Base-by-base conservation (phyloP, 495 filamentous ascomycete species). In the Lichina pygmaea region DNA sequence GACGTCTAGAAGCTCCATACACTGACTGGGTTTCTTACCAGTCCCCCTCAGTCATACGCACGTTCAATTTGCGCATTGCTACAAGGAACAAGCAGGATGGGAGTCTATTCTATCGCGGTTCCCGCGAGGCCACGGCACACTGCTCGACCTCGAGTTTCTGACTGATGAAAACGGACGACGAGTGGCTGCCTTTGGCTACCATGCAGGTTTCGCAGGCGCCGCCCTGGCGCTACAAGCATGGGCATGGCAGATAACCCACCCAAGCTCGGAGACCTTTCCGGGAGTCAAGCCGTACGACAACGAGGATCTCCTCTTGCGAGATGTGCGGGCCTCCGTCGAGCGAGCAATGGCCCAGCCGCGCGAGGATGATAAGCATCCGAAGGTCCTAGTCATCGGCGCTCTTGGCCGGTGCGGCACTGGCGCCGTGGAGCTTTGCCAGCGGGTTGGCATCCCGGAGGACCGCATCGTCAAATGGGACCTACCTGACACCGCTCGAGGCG, bases 61-160 rank as follows among this genome's bases (percentile, higher is more conserved):
- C 58, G 71, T 97, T 49, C 78, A 84, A 50, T 93, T 93, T 53
- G 81, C 56, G 7, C 68, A 73, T 55, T 81, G 71, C 62, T 92
- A 84, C 65, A 93, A 93, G 68, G 62, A 77, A 52, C 89, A 95
- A 61, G 73, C 63, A 42, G 81, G 80, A 17, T 94, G 85, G 86
- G 75, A 81, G 50, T 66, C 71, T 9, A 78, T 84, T 16, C 72
- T 97, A 11, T 68, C 73, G 45, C 68, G 86, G 41, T 95, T 86
- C 63, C 69, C 78, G 7, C 68, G 76, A 32, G 89, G 86, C 33
- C 78, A 76, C 41, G 86, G 86, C 43, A 79, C 71, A 8, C 72
- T 97, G 24, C 69, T 85, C 41, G 86, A 97, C 52, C 67, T 97
- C 46, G 86, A 97, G 56, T 94, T 94, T 60, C 64, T 94, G n/a